Percentiles rank a stretch among this genome's conserved stretches.
Evolutionary conservation across 805 yeast genomes (phyloP).

Genomic region (Monosporozyma unispora): DNA sequence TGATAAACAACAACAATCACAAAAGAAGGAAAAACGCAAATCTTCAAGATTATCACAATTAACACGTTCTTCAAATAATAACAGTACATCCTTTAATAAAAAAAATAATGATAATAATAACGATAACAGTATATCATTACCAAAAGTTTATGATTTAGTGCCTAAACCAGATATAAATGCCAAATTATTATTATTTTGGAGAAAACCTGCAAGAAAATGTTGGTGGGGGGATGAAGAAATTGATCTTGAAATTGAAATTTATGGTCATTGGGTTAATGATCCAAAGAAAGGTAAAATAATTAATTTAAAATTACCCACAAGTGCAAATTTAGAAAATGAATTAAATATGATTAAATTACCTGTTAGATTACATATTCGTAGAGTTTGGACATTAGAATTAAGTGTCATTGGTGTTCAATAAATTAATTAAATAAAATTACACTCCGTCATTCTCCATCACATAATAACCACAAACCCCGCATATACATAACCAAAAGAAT

Average conservation of each 20-base stretch:
- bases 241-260: constrained; percentile 34
- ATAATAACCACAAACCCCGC: too few relatives aligned
- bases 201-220: constrained; percentile 96
- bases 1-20: neutral
- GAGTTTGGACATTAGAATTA: constrained; percentile 95
- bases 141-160: constrained; percentile 26
- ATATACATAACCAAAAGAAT: too few relatives aligned
- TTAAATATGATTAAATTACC: constrained; percentile 26
- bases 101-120: constrained; percentile 29
- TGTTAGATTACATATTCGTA: constrained; percentile 72
- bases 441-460: too few relatives aligned
- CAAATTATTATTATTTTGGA: constrained; percentile 85
- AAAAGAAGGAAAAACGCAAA: constrained; percentile 29
- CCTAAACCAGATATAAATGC: constrained; percentile 34
- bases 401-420: constrained; percentile 73
- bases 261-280: constrained; percentile 18
- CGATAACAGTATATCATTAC: constrained; percentile 22
- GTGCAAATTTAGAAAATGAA: constrained; percentile 8
- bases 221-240: constrained; percentile 82
- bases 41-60: constrained; percentile 49
- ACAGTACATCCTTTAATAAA: constrained; percentile 29
- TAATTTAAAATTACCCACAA: constrained; percentile 11
- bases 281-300: constrained; percentile 7
- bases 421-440: neutral
- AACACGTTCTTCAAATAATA: constrained; percentile 46